Evolutionary conservation across 768 basidiomycete species (phyloP).

Genomic region (Leccinum arenicola): DNA sequence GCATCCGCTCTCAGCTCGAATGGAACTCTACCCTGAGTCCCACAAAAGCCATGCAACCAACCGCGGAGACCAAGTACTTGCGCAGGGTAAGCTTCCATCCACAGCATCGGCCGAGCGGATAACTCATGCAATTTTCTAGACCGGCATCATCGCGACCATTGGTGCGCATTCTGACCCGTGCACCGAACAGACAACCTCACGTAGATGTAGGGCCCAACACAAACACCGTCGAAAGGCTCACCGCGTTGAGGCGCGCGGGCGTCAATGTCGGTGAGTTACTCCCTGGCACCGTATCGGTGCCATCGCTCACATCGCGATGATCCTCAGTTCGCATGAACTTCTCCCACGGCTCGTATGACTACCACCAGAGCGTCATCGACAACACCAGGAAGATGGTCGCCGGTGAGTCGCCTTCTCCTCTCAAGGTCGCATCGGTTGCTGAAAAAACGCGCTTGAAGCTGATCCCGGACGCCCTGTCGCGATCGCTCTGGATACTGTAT

Average conservation of each 20-base stretch:
- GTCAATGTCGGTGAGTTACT: slow-evolving; percentile 88
- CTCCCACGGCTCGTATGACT: slow-evolving; percentile 97
- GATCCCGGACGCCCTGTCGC: slow-evolving; percentile 88
- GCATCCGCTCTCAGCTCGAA: slow-evolving; percentile 80
- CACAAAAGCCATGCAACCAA: slow-evolving; percentile 64
- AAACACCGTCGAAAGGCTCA: slow-evolving; percentile 86
- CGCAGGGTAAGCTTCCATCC: slow-evolving; percentile 69
- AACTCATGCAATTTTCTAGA: slow-evolving; percentile 48
- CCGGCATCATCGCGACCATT: slow-evolving; percentile 97
- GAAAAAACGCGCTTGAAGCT: slow-evolving; percentile 25
- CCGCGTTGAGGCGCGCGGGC: slow-evolving; percentile 82
- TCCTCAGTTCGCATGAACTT: slow-evolving; percentile 98
- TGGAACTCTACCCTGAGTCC: slow-evolving; percentile 88
- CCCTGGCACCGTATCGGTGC: neutral
- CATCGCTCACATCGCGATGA: slow-evolving; percentile 10
- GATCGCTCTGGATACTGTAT: slow-evolving; percentile 94
- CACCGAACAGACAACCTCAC: slow-evolving; percentile 5
- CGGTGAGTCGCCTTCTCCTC: slow-evolving; percentile 41
- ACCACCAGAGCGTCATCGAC: slow-evolving; percentile 98
- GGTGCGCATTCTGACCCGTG: slow-evolving; percentile 47
- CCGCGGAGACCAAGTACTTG: slow-evolving; percentile 77
- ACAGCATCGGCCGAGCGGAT: neutral
- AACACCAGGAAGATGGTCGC: slow-evolving; percentile 88
- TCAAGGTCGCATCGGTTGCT: neutral
- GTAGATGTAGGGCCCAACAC: slow-evolving; percentile 78